phyloP scores from a whole-genome alignment of 140 eudicot genomes.

The Flaveria floridana region DNA sequence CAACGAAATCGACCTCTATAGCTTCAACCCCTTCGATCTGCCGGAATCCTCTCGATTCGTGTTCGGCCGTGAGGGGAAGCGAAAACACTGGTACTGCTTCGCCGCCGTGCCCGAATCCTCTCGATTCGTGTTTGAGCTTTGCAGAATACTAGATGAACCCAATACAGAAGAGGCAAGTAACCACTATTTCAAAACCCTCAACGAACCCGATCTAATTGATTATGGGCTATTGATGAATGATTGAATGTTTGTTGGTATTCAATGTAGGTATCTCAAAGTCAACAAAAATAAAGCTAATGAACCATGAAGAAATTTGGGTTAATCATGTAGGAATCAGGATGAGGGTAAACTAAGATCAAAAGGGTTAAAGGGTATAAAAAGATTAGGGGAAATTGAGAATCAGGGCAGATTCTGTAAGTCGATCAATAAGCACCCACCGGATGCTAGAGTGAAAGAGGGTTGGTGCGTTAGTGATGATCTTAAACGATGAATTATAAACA shows the following conservation, averaged over 20 bases:
- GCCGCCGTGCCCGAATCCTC: conserved; percentile 20
- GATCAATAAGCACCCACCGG: conserved; percentile 14
- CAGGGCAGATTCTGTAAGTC: neutral
- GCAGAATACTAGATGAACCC: too few relatives aligned
- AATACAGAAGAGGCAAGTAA: too few relatives aligned
- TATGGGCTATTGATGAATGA: neutral
- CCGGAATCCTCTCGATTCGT: conserved; percentile 51
- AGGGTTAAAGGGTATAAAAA: neutral
- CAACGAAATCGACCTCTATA: conserved; percentile 46
- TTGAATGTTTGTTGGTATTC: conserved; percentile 1
- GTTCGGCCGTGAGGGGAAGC: conserved; percentile 51
- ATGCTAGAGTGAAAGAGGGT: conserved; percentile 4
- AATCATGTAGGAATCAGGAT: too few relatives aligned
- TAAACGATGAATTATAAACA: conserved; percentile 18
- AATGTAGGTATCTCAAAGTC: conserved; percentile 10
- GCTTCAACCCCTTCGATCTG: conserved; percentile 48
- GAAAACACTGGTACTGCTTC: conserved; percentile 60
- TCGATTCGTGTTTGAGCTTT: too few relatives aligned
- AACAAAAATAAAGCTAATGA: neutral
- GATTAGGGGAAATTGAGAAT: conserved; percentile 10
- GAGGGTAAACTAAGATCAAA: neutral
- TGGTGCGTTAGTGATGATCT: neutral
- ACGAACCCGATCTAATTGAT: conserved; percentile 14
- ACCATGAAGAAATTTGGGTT: conserved; percentile 9
- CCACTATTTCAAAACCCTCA: too few relatives aligned